Evolutionary conservation across 2,329 filamentous ascomycete species (phyloP), one percentile per base, ranked within the genome.

Genomic region (Fusarium lyarnte): DNA sequence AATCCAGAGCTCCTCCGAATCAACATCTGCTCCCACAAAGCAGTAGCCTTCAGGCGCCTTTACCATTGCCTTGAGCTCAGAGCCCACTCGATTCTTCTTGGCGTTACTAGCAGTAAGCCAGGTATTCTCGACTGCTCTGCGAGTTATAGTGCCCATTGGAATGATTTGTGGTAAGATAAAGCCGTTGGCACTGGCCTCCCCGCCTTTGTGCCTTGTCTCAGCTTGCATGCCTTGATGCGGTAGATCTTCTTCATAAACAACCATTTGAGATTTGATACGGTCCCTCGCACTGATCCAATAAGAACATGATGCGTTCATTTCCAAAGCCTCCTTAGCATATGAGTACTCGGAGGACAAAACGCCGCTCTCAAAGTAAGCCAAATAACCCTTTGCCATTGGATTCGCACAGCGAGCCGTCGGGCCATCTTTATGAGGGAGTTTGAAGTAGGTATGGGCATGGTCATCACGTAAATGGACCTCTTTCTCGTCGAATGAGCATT

Each of bases 91-190:
- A 75, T 98, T 98, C 79, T 91, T 90, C 84, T 99, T 99, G 3
- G 97, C 97, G 78, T 99, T 99, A 77, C 94, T 97, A 4, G 96
- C 97, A 7, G 96, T 99, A 51, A 99, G 88, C 96, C 97, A 99
- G 0, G 96, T 99, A 73, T 98, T 98, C 78, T 99, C 96, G 11
- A 99, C 96, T 0, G 95, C 94, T 78, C 96, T 89, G 57, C 96
- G 89, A 5, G 96, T 99, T 71, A 99, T 94, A 11, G 97, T 99
- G 21, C 96, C 96, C 96, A 99, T 99, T 0, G 96, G 96, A 61
- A 99, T 98, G 66, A 99, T 87, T 78, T 99, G 96, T 2, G 96
- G 96, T 25, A 99, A 82, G 69, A 99, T 99, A 77, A 94, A 97
- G 3, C 96, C 96, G 0, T 79, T 72, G 10, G 75, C 66, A 35